Conservation (phyloP, 176 grass and related monocot species). For the Oropetium thomaeum region DNA sequence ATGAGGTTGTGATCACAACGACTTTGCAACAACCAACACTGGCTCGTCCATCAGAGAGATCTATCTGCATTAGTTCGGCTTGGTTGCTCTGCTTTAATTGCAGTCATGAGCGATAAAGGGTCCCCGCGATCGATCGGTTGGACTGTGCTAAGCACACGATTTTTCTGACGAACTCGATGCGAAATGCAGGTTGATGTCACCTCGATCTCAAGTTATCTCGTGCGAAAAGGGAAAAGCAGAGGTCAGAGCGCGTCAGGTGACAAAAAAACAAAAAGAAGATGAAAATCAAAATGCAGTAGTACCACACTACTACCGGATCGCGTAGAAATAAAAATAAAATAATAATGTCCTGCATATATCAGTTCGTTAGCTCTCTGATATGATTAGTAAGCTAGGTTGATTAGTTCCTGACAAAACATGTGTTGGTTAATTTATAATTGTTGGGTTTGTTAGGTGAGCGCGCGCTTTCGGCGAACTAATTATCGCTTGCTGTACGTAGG, state of each 20-base stretch:
- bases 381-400: no score
- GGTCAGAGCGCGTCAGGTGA: slow-evolving; percentile 25
- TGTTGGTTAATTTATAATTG: slow-evolving; percentile 25
- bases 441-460: slow-evolving; percentile 23
- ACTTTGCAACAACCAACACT: slow-evolving; percentile 39
- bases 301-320: neutral
- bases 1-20: slow-evolving; percentile 25
- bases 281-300: neutral
- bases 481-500: no score
- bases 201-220: slow-evolving; percentile 18
- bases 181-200: slow-evolving; percentile 28
- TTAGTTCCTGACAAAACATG: neutral
- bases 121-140: no score
- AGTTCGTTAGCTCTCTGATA: slow-evolving; percentile 15
- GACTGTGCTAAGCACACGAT: slow-evolving; percentile 1
- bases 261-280: slow-evolving; percentile 12
- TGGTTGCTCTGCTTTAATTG: slow-evolving; percentile 25
- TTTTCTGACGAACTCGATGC: slow-evolving; percentile 7
- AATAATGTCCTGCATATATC: neutral
- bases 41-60: slow-evolving; percentile 35
- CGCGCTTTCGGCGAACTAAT: slow-evolving; percentile 31
- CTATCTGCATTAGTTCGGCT: slow-evolving; percentile 25
- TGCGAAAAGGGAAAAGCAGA: slow-evolving; percentile 18
- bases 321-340: neutral
- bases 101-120: slow-evolving; percentile 3